Conservation (phyloP, 805 yeast species). For the Cyberlindnera euphorbiiphila region DNA sequence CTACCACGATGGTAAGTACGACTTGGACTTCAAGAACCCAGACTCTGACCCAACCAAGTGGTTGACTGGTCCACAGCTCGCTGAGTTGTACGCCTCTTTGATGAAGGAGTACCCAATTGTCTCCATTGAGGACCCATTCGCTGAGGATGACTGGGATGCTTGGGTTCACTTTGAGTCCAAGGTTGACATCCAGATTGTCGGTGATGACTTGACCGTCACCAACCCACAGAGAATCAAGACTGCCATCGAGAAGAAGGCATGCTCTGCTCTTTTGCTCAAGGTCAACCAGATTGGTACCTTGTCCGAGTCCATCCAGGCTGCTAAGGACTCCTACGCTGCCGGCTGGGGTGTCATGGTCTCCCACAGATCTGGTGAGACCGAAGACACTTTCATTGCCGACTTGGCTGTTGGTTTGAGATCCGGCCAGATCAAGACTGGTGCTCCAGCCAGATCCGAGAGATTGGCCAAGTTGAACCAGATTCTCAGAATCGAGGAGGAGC, state of each 20-base stretch:
- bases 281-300: slow-evolving; percentile 98
- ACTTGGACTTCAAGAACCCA: slow-evolving; percentile 98
- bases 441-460: slow-evolving; percentile 99
- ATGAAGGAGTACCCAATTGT: slow-evolving; percentile 93
- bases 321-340: slow-evolving; percentile 89
- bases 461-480: slow-evolving; percentile 98
- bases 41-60: slow-evolving; percentile 85
- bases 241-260: slow-evolving; percentile 95
- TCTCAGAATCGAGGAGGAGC: slow-evolving; percentile 97
- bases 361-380: slow-evolving; percentile 99
- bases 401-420: slow-evolving; percentile 95
- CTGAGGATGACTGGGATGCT: slow-evolving; percentile 99
- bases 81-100: slow-evolving; percentile 76
- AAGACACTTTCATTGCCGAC: slow-evolving; percentile 98
- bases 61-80: slow-evolving; percentile 85
- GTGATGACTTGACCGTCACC: slow-evolving; percentile 98
- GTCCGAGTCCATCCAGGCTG: slow-evolving; percentile 95
- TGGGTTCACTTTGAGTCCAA: slow-evolving; percentile 85
- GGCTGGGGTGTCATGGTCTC: slow-evolving; percentile 99
- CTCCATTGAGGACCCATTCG: slow-evolving; percentile 98
- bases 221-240: slow-evolving; percentile 92
- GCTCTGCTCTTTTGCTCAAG: slow-evolving; percentile 91
- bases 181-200: slow-evolving; percentile 85
- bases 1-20: slow-evolving; percentile 95
- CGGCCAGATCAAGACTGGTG: slow-evolving; percentile 99